Evolutionary conservation across 257 asterid genomes (phyloP), one percentile per base, ranked within the genome.

Genomic region (Nicotiana otophora): DNA sequence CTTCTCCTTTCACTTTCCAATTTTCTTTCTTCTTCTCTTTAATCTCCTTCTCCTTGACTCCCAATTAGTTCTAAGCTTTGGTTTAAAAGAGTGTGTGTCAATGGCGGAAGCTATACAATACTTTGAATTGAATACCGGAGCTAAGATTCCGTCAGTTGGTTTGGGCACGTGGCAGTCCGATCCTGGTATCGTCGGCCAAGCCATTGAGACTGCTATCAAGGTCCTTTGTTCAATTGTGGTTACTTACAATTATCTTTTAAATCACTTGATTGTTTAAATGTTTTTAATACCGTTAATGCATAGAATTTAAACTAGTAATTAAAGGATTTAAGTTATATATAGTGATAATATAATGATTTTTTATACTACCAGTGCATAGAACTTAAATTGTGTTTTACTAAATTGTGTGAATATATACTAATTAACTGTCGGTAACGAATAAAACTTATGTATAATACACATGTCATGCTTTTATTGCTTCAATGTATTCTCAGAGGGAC

Each of bases 121-220:
- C 80, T 81, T 82, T 11, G 68, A 39, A 83, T 51, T 87, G 77
- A 87, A 85, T 76, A 87, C 84, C 39, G 90, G 87, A 28, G 84
- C 88, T 14, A 87, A 85, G 80, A 85, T 87, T 62, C 90, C 90
- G 1, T 68, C 72, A 67, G 39, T 87, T 6, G 90, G 90, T 9
- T 86, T 87, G 1, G 90, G 90, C 34, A 87, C 90, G 7, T 87
- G 90, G 88, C 85, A 83, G 63, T 74, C 87, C 31, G 85, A 77
- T 48, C 88, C 88, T 30, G 87, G 88, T 34, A 55, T 77, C 65
- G 85, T 81, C 14, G 86, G 81, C 68, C 66, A 34, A 30, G 88
- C 86, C 70, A 72, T 84, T 39, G 87, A 82, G 58, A 28, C 79
- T 17, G 90, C 90, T 23, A 53, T 87, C 57, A 85, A 83, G 85